These are phyloP conservation scores for Trichosanthes cucumerina DNA, from an alignment of 306 rosid species.

Conservation along the genomic window DNA sequence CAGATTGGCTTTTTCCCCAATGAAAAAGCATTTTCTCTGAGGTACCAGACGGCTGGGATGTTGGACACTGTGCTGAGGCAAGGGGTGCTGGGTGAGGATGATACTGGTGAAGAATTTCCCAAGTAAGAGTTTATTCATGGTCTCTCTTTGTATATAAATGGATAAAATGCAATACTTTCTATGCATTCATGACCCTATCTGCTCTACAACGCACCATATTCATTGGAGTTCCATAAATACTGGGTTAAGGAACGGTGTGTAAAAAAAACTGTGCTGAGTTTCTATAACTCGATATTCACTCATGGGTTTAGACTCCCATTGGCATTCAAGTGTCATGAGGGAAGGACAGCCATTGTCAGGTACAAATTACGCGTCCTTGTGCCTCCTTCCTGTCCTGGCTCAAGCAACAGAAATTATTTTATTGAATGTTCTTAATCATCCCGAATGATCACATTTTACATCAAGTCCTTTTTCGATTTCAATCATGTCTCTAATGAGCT, in stretches of 20 bases:
- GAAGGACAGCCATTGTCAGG: not conserved
- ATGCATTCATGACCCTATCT: not conserved
- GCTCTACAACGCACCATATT: not conserved
- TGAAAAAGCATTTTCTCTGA: constrained; percentile 75
- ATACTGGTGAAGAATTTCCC: constrained; percentile 89
- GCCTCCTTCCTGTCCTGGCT: not conserved
- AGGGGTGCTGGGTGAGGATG: constrained; percentile 95
- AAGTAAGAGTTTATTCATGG: constrained; percentile 34
- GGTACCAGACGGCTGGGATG: constrained; percentile 98
- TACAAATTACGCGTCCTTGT: not conserved
- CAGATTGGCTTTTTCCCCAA: constrained; percentile 90
- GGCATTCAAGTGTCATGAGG: not conserved
- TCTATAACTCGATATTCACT: not conserved
- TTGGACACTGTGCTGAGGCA: constrained; percentile 71
- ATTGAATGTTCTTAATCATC: not conserved
- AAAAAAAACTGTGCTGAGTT: not conserved
- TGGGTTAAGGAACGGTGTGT: not conserved
- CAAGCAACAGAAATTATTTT: not conserved
- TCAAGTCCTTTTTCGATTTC: not conserved
- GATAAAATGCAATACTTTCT: not conserved
- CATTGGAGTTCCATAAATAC: not conserved
- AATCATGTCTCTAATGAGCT: not conserved
- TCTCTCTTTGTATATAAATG: not conserved
- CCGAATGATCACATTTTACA: not conserved
- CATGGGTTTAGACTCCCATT: not conserved